Percentiles rank a stretch among this genome's conserved stretches.
phyloP scores from a whole-genome alignment of 768 basidiomycete species.

The Lentinula sp. region DNA sequence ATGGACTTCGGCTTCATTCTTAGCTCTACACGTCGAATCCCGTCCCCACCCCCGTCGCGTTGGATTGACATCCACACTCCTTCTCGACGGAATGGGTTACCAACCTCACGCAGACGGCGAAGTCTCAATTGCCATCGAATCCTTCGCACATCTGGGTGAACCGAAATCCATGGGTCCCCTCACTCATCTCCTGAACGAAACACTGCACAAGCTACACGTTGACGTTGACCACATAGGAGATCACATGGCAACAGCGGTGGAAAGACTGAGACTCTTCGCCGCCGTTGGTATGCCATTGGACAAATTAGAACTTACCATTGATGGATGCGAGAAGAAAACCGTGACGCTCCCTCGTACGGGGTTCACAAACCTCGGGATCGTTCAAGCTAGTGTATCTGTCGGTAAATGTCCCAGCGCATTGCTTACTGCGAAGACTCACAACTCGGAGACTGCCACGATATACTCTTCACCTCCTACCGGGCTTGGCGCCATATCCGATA shows the following conservation, averaged over 20 bases:
- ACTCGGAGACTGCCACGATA: slow-evolving; percentile 20
- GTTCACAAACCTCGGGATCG: slow-evolving; percentile 27
- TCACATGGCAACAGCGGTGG: slow-evolving; percentile 17
- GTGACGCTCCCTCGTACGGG: slow-evolving; percentile 21
- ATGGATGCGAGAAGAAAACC: slow-evolving; percentile 20
- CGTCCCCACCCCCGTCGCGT: not conserved
- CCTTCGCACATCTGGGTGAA: not conserved
- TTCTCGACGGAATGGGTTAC: not conserved
- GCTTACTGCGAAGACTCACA: slow-evolving; percentile 7
- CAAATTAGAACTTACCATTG: slow-evolving; percentile 22
- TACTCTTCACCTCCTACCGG: slow-evolving; percentile 29
- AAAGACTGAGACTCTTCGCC: slow-evolving; percentile 27
- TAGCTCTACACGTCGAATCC: not conserved
- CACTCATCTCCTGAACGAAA: not conserved
- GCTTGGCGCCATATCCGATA: slow-evolving; percentile 40
- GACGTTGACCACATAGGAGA: slow-evolving; percentile 17
- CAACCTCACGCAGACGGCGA: not conserved
- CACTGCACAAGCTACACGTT: not conserved
- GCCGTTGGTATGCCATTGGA: slow-evolving; percentile 27
- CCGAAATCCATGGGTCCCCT: not conserved
- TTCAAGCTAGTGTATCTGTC: slow-evolving; percentile 23
- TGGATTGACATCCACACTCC: not conserved
- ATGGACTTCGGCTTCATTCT: not conserved
- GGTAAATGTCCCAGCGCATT: slow-evolving; percentile 20
- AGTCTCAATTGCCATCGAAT: not conserved